These are phyloP conservation scores for Neohortaea acidophila DNA, from an alignment of 495 filamentous ascomycete species.

Conservation along the genomic window DNA sequence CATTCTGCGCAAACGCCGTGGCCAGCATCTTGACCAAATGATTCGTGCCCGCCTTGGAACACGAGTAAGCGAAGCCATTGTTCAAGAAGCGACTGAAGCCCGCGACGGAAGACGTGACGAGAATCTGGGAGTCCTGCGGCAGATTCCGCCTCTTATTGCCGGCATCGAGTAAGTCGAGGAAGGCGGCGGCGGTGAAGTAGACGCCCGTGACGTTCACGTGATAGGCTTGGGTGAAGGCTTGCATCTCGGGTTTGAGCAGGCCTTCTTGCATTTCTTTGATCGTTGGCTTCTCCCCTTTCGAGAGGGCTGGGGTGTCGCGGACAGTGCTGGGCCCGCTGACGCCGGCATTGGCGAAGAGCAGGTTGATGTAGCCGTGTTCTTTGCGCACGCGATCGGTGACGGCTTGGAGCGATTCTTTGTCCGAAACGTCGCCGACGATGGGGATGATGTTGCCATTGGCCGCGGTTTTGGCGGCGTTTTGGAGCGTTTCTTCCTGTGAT, in stretches of 20 bases:
- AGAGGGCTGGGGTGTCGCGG: not conserved
- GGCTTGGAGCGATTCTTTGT: constrained; percentile 25
- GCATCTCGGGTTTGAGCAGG: constrained; percentile 11
- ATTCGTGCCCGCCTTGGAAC: constrained; percentile 17
- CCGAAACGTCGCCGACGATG: constrained; percentile 30
- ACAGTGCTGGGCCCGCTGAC: constrained; percentile 12
- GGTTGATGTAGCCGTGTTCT: constrained; percentile 29
- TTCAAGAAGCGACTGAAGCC: constrained; percentile 20
- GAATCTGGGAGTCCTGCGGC: constrained; percentile 23
- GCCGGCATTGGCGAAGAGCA: constrained; percentile 21
- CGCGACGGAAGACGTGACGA: constrained; percentile 24
- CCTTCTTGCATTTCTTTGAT: constrained; percentile 16
- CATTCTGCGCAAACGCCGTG: constrained; percentile 19
- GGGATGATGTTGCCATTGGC: constrained; percentile 27
- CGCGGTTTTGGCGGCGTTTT: constrained; percentile 3
- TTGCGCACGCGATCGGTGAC: constrained; percentile 23
- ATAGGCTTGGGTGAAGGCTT: constrained; percentile 18
- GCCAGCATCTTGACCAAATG: constrained; percentile 27
- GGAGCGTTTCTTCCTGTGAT: constrained; percentile 2
- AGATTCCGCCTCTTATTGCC: constrained; percentile 26
- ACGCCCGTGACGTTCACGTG: constrained; percentile 28
- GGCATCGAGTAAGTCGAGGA: constrained; percentile 31
- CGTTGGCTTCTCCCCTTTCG: constrained; percentile 2
- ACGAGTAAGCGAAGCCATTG: constrained; percentile 24
- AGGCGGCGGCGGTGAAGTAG: constrained; percentile 31